phyloP scores from a whole-genome alignment of 2,329 filamentous ascomycete genomes.

The Fonsecaea pedrosoi region DNA sequence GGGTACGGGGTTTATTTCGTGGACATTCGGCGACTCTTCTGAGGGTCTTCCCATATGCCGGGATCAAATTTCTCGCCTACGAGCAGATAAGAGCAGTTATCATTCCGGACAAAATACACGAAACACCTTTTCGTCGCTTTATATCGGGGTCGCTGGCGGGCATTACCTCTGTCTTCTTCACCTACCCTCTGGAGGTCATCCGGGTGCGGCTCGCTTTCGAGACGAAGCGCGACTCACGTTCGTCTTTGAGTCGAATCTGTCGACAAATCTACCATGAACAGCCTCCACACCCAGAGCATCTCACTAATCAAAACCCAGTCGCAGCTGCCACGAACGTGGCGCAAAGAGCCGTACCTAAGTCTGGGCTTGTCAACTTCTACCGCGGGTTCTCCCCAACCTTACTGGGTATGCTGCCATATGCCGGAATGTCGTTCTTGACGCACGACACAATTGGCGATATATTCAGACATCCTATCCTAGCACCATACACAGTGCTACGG shows the following conservation, averaged over 20 bases:
- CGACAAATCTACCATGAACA: conserved; percentile 85
- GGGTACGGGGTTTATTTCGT: conserved; percentile 78
- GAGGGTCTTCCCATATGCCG: conserved; percentile 95
- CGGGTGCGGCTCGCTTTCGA: conserved; percentile 93
- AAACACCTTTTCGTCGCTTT: conserved; percentile 76
- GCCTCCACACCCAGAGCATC: conserved; percentile 49
- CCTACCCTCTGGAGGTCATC: conserved; percentile 92
- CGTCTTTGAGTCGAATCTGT: conserved; percentile 77
- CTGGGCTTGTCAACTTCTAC: conserved; percentile 88
- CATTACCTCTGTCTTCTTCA: conserved; percentile 91
- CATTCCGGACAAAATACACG: conserved; percentile 73
- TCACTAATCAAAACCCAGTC: conserved; percentile 49
- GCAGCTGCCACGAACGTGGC: conserved; percentile 50
- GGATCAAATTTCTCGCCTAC: conserved; percentile 97
- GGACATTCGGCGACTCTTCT: conserved; percentile 93
- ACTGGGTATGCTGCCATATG: conserved; percentile 95
- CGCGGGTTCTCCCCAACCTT: conserved; percentile 90
- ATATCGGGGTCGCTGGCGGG: conserved; percentile 62
- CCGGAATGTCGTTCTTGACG: conserved; percentile 91
- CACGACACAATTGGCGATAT: conserved; percentile 90
- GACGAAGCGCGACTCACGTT: conserved; percentile 75
- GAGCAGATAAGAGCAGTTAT: conserved; percentile 86
- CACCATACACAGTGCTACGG: conserved; percentile 75
- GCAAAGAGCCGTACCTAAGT: conserved; percentile 63
- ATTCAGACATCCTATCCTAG: conserved; percentile 72